Evolutionary conservation across 2,329 filamentous ascomycete genomes (phyloP).

Genomic region (Fusarium chuoi): DNA sequence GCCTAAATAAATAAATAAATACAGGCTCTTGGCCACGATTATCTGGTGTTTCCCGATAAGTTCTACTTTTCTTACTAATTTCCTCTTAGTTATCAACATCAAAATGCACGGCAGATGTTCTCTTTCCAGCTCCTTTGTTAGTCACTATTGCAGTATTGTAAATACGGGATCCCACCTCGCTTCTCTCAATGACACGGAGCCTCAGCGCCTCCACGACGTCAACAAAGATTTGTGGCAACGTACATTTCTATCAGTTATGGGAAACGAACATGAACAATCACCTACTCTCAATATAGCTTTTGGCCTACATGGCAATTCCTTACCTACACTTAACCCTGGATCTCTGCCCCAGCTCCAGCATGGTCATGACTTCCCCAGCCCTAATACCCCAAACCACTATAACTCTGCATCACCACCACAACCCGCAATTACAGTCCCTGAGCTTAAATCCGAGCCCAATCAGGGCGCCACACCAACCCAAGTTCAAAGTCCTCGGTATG

Average conservation of each 20-base stretch:
- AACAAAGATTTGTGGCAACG: background rate
- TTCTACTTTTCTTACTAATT: background rate
- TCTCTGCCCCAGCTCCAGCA: background rate
- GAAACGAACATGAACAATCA: accelerated
- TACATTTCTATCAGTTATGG: background rate
- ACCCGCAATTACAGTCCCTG: too few relatives aligned
- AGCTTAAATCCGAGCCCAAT: accelerated
- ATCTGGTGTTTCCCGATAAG: background rate
- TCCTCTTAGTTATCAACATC: background rate
- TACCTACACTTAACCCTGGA: too few relatives aligned
- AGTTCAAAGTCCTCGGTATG: background rate
- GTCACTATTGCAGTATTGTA: too few relatives aligned
- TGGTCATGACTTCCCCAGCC: background rate
- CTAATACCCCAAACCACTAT: too few relatives aligned
- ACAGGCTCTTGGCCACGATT: background rate
- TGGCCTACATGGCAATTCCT: accelerated
- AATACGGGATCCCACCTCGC: too few relatives aligned
- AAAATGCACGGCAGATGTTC: background rate
- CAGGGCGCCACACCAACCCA: background rate
- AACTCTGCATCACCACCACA: background rate
- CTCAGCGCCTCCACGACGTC: background rate
- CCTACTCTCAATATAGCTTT: accelerated
- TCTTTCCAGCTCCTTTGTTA: background rate
- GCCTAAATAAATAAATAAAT: background rate
- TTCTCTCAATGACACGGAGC: accelerated